Conservation (phyloP, 2,329 filamentous ascomycete genomes). For the Pseudodiploospora longispora region DNA sequence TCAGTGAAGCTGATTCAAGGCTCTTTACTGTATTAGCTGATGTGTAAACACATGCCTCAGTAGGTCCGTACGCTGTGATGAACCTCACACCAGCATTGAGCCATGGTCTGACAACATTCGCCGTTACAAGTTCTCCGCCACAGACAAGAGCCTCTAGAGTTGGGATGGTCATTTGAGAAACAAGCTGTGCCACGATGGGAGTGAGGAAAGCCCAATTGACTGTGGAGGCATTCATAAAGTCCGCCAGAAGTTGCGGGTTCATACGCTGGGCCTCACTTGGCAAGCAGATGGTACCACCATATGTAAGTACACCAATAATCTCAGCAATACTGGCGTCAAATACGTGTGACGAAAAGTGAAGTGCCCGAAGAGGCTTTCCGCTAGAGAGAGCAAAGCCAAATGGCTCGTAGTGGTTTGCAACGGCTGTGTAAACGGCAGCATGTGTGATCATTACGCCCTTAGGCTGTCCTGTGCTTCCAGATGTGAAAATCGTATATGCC, state of each 20-base stretch:
- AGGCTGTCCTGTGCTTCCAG: neutral
- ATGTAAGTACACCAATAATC: constrained; percentile 3
- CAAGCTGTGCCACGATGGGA: neutral
- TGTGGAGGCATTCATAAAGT: neutral
- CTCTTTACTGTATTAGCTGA: neutral
- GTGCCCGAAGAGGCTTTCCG: neutral
- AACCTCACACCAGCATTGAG: neutral
- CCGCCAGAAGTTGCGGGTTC: constrained; percentile 1
- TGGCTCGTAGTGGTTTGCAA: neutral
- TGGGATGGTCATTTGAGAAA: constrained; percentile 1
- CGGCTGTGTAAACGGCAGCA: neutral
- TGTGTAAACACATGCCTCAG: constrained; percentile 4
- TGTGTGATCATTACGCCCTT: constrained; percentile 1
- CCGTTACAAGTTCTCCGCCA: constrained; percentile 6
- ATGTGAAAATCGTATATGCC: neutral
- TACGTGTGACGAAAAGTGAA: constrained; percentile 8
- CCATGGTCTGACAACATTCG: neutral
- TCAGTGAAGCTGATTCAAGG: neutral
- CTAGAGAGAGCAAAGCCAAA: neutral
- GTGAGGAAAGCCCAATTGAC: constrained; percentile 2
- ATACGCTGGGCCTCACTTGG: constrained; percentile 7
- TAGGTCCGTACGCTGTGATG: constrained; percentile 9
- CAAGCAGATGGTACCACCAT: constrained; percentile 10
- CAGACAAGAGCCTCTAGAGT: constrained; percentile 4
- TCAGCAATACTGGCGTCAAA: constrained; percentile 8